Evolutionary conservation across 2,329 filamentous ascomycete genomes (phyloP), one percentile per base, ranked within the genome.

Genomic region (Xylariaceae sp.): DNA sequence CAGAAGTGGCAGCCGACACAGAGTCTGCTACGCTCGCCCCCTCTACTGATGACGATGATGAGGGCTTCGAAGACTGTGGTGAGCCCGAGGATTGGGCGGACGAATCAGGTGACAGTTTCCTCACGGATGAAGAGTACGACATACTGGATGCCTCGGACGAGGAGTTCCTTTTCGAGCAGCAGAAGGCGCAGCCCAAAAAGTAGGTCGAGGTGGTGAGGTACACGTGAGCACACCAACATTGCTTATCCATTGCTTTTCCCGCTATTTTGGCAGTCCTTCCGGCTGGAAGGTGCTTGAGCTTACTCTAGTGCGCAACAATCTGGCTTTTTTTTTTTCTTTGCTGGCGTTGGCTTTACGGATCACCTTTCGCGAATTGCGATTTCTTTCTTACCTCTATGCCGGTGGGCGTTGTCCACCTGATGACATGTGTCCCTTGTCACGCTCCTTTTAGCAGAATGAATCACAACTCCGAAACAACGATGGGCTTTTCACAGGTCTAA

Each of bases 71-170:
- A 64, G 80, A 83, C 53, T 80, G 78, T 62, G 77, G 74, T 39
- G 78, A 81, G 56, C 79, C 78, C 42, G 84, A 85, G n/a, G 86
- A 87, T 51, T 85, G 82, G 79, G 76, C 74, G n/a, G 78, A 78
- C 44, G 80, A 84, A n/a, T 82, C 81, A 1, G 84, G 86, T 10
- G 85, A 89, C 61, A 89, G 88, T 10, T 97, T 96, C 80, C 77
- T 96, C 80, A 97, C 94, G 0, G 94, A 99, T 65, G 94, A 97
- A 74, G 94, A 99, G 77, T 99, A 97, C 73, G 94, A 99, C 70
- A 92, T 97, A 65, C 85, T 97, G 51, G 92, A 97, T 77, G 93
- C 92, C 49, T 96, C 90, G 60, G 93, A 97, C 66, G 90, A 96
- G 73, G 93, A 97, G 73, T 88, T 83, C 66, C 73, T 85, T 55